A percentile compares a stretch with the other conserved stretches of the same genome.
Conservation (phyloP, 495 filamentous ascomycete genomes). For the Terfezia claveryi region DNA sequence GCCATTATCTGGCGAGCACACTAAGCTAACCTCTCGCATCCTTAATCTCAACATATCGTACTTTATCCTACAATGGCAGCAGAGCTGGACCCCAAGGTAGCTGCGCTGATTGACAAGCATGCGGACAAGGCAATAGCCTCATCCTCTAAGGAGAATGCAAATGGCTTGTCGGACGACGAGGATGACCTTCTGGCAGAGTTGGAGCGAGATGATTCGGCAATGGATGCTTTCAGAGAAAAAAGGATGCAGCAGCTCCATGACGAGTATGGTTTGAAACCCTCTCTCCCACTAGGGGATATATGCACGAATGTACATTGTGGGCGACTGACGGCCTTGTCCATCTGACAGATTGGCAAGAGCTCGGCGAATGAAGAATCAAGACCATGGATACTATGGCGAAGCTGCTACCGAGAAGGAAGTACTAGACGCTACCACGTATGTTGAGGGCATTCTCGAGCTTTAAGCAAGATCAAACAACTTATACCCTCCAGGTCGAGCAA, state of each 20-base stretch:
- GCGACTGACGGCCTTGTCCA: slow-evolving; percentile 1
- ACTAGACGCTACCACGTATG: slow-evolving; percentile 44
- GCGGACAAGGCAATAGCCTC: slow-evolving; percentile 13
- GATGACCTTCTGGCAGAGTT: slow-evolving; percentile 50
- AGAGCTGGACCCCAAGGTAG: slow-evolving; percentile 13
- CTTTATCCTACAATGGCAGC: neutral
- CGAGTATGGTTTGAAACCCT: slow-evolving; percentile 31
- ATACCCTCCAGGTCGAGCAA: slow-evolving; percentile 21
- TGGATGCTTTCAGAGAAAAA: slow-evolving; percentile 44
- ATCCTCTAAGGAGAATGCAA: neutral
- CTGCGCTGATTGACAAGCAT: slow-evolving; percentile 15
- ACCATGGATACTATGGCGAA: slow-evolving; percentile 32
- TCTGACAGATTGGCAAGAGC: slow-evolving; percentile 5
- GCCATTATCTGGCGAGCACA: too few species aligned
- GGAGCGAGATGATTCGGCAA: slow-evolving; percentile 35
- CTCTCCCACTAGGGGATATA: slow-evolving; percentile 14
- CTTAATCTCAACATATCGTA: too few species aligned
- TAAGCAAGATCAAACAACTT: neutral
- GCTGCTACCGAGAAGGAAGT: slow-evolving; percentile 41
- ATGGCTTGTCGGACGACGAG: slow-evolving; percentile 32
- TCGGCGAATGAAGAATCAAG: slow-evolving; percentile 20
- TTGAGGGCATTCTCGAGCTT: neutral
- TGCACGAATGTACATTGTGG: slow-evolving; percentile 19
- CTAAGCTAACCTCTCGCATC: too few species aligned
- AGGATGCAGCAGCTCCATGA: slow-evolving; percentile 50